Evolutionary conservation across 139 green algal genomes (phyloP).

Genomic region (Coelastrella sp.): DNA sequence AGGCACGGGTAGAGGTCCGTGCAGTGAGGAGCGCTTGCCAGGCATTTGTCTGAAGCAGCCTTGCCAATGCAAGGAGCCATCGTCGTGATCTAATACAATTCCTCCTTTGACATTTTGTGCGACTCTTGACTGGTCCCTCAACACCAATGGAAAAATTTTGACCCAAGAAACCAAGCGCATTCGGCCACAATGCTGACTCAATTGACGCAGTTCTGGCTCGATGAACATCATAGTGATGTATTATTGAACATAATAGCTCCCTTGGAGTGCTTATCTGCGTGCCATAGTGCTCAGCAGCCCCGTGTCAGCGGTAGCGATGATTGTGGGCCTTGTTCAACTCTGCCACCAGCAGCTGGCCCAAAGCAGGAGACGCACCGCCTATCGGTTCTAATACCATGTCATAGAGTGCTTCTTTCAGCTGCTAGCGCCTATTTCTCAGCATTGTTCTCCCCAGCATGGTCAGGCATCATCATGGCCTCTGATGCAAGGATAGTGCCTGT

Average conservation of each 20-base stretch:
- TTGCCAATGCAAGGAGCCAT: too few relatives aligned
- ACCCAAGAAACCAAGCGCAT: too few relatives aligned
- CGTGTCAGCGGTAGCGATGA: background rate
- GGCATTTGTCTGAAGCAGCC: too few relatives aligned
- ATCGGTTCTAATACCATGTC: background rate
- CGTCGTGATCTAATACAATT: too few relatives aligned
- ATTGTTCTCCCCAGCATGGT: background rate
- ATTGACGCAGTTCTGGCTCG: slow-evolving; percentile 5
- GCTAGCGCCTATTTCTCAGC: background rate
- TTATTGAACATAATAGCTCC: background rate
- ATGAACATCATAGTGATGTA: background rate
- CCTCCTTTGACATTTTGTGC: too few relatives aligned
- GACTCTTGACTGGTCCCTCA: too few relatives aligned
- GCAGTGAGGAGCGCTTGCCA: too few relatives aligned
- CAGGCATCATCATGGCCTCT: background rate
- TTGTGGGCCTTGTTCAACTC: background rate
- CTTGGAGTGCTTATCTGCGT: background rate
- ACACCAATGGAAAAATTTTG: too few relatives aligned
- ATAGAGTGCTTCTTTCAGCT: slow-evolving; percentile 6
- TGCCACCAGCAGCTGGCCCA: background rate
- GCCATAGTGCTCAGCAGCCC: background rate
- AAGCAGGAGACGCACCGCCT: background rate
- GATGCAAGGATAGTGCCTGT: background rate
- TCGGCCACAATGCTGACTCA: background rate
- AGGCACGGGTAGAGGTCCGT: too few relatives aligned